These are phyloP conservation scores for Bjerkandera adusta DNA, from an alignment of 1,284 basidiomycete species.

Conservation along the genomic window DNA sequence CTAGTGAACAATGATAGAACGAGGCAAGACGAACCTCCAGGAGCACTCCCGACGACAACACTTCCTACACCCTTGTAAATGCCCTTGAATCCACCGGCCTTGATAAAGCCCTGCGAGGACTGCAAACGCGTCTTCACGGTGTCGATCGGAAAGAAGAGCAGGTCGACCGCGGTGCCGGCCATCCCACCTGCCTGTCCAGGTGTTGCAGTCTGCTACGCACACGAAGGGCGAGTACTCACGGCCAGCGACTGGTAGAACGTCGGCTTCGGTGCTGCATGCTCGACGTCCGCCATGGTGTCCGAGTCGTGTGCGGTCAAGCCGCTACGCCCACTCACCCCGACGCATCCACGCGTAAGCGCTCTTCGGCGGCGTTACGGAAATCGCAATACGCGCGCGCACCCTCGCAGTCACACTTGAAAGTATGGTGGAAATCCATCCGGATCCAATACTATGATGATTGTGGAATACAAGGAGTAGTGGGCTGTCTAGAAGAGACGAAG, in stretches of 20 bases:
- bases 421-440: no score
- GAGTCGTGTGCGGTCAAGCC: no score
- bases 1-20: neutral
- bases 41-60: constrained; percentile 93
- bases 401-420: no score
- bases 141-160: constrained; percentile 96
- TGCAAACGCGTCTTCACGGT: constrained; percentile 96
- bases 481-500: no score
- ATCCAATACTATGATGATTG: no score
- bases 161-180: constrained; percentile 89
- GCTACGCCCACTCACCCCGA: no score
- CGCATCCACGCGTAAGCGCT: no score
- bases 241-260: constrained; percentile 24
- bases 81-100: constrained; percentile 87
- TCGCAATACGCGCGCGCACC: no score
- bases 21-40: constrained; percentile 69
- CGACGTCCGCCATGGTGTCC: neutral
- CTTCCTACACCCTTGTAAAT: constrained; percentile 96
- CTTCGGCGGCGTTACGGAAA: no score
- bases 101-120: constrained; percentile 82
- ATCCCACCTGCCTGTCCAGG: constrained; percentile 73
- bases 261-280: no score
- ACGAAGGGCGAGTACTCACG: constrained; percentile 17
- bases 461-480: no score
- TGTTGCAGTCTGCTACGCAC: neutral